Percentiles rank a stretch among this genome's conserved stretches.
Conservation (phyloP, 2,329 filamentous ascomycete genomes). For the Trichoderma pleuroti region DNA sequence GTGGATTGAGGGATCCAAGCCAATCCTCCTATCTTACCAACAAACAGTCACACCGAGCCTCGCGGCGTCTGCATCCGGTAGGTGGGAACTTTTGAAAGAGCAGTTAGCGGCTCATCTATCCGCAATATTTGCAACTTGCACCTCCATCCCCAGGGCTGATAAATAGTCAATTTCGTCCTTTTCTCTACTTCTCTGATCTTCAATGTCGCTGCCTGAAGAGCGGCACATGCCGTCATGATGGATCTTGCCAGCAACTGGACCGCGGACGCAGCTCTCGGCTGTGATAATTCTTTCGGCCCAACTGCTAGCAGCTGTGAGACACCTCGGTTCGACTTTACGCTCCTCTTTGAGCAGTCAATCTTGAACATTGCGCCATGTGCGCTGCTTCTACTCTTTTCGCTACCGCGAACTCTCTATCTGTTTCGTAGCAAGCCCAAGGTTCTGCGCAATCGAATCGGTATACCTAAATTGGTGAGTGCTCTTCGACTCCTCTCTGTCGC, state of each 20-base stretch:
- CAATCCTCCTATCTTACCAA: background rate
- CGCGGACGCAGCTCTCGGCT: conserved; percentile 16
- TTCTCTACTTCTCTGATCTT: background rate
- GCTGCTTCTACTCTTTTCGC: background rate
- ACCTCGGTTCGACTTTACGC: conserved; percentile 22
- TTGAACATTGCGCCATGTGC: conserved; percentile 17
- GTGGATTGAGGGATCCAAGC: background rate
- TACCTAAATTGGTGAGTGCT: conserved; percentile 17
- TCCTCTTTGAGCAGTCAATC: conserved; percentile 23
- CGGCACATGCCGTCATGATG: background rate
- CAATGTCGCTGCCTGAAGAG: background rate
- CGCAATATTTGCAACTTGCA: background rate
- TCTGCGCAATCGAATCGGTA: conserved; percentile 16
- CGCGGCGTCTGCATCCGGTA: background rate
- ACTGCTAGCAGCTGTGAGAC: background rate
- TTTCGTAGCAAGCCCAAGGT: background rate
- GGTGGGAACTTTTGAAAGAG: background rate
- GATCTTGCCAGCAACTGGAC: background rate
- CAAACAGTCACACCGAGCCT: background rate
- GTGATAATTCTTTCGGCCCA: conserved; percentile 16
- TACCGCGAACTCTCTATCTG: background rate
- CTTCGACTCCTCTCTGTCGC: background rate
- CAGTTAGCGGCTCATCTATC: background rate
- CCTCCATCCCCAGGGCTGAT: background rate
- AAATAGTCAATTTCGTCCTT: background rate